Evolutionary conservation across 2,329 filamentous ascomycete species (phyloP), one percentile per base, ranked within the genome.

Genomic region (Fusarium foetens): DNA sequence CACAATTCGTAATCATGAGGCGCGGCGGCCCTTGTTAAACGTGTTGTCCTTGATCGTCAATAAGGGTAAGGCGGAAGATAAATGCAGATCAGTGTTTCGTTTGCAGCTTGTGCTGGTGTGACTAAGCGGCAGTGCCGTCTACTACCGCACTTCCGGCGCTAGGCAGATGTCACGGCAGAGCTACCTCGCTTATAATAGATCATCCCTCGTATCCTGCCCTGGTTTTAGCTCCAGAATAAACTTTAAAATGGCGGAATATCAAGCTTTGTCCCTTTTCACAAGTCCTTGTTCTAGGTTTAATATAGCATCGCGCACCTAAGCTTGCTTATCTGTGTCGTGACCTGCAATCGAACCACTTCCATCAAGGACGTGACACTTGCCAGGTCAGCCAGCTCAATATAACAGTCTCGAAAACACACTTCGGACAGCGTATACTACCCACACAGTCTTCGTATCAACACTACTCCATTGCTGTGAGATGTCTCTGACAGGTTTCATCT

Each of bases 211-310:
- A 48, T 33, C 29, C 16, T 51, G 29, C n/a, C 29, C 48, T 6
- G n/a, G 29, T 35, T 51, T 11, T 17, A 21, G 4, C n/a, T 6
- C 3, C 4, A 2, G 8, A 11, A 25, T 8, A 14, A 14, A 51
- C 12, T 51, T n/a, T 35, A 5, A 11, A 3, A 4, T 21, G 6
- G 8, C 17, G 3, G 4, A 6, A 5, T 6, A 11, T 35, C 12
- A n/a, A 9, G 8, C 1, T 7, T 3, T 8, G 12, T 19, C 3
- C 29, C 16, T 5, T 49, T 10, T 33, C 1, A 2, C 3, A 11
- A 16, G 9, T 4, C 3, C 6, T 48, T 1, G 9, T 0, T 19
- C 2, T 3, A 5, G 8, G 4, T 13, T 51, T 25, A 19, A 35
- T 14, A 35, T 35, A 25, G 29, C 11, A 19, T 33, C 21, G 3